These are phyloP conservation scores for Eucalyptus paniculata DNA, from an alignment of 345 rosid genomes.

Conservation along the genomic window DNA sequence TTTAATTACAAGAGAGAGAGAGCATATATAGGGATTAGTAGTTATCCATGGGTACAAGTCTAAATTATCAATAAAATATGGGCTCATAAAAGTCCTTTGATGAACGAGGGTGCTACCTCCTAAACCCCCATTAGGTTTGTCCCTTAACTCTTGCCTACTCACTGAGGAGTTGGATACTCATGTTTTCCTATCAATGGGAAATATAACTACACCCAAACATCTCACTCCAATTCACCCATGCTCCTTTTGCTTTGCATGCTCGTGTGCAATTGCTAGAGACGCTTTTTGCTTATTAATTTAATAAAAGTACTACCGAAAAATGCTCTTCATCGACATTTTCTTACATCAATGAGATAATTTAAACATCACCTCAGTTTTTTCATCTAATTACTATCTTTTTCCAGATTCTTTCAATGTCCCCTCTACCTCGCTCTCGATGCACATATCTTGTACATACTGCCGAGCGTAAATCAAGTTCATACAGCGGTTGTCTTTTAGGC, in stretches of 20 bases:
- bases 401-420: not conserved
- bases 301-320: not conserved
- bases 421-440: too few species aligned
- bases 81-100: too few species aligned
- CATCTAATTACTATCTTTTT: not conserved
- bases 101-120: too few species aligned
- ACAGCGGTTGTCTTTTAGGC: not conserved
- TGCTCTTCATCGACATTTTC: not conserved
- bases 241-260: not conserved
- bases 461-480: not conserved
- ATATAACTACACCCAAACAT: too few species aligned
- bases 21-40: too few species aligned
- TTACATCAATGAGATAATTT: not conserved
- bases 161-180: too few species aligned
- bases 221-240: not conserved
- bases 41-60: too few species aligned
- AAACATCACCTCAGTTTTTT: not conserved
- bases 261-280: not conserved
- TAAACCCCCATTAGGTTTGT: too few species aligned
- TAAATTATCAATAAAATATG: too few species aligned
- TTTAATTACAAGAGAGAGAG: too few species aligned
- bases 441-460: not conserved
- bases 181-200: too few species aligned
- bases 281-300: not conserved
- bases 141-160: accelerated